These are phyloP conservation scores for Entomophthora muscae DNA, from an alignment of 371 early-diverging fungal genomes.

Conservation along the genomic window DNA sequence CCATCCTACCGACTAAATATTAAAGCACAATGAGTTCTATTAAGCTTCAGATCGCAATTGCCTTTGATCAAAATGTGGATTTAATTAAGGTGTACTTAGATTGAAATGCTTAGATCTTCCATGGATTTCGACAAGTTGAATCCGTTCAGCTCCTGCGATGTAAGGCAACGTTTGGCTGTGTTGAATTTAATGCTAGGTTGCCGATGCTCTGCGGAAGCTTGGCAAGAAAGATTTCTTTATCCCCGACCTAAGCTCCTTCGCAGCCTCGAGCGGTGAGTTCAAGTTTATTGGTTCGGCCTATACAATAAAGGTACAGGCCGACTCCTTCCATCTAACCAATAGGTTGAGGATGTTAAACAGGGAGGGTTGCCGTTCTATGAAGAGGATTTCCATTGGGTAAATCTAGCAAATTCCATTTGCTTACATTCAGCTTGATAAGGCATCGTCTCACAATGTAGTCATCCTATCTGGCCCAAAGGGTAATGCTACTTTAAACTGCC, in stretches of 20 bases:
- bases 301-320: not conserved
- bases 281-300: not conserved
- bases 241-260: not conserved
- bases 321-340: not conserved
- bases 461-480: not conserved
- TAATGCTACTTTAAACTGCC: not conserved
- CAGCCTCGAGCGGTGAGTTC: too few relatives aligned
- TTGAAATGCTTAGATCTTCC: too few relatives aligned
- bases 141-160: too few relatives aligned
- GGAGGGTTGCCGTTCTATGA: conserved; percentile 11
- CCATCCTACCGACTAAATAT: too few relatives aligned
- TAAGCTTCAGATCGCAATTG: too few relatives aligned
- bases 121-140: too few relatives aligned
- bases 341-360: not conserved
- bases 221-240: not conserved
- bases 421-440: not conserved
- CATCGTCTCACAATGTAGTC: not conserved
- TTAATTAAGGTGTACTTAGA: too few relatives aligned
- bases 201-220: not conserved
- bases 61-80: too few relatives aligned
- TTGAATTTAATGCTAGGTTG: too few relatives aligned
- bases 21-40: too few relatives aligned
- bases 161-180: too few relatives aligned
- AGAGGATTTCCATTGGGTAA: conserved; percentile 13
- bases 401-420: too few relatives aligned